Evolutionary conservation across 805 yeast species (phyloP), one percentile per base, ranked within the genome.

Genomic region (Candida endomychidarum): DNA sequence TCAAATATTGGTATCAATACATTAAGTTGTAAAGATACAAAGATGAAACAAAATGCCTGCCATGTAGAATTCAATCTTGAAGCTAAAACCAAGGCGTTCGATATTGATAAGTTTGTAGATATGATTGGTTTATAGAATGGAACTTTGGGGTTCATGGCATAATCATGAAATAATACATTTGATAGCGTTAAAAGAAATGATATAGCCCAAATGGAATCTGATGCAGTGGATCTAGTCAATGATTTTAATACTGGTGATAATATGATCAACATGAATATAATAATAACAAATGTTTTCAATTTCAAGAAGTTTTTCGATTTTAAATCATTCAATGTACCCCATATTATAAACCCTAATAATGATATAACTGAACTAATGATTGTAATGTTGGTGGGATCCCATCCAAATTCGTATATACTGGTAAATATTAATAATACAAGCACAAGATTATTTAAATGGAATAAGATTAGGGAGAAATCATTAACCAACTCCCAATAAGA

Each of bases 181-280:
- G 81, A 65, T 8, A 87, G 50, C 22, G 86, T 80, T 11, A 93
- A 67, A 81, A 96, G 83, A 34, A 83, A 80, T 6, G 95, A 78
- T 4, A 93, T 61, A 0, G 96, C 89, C 97, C 98, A 91, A 44
- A 93, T 88, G 11, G 96, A 87, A 64, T 93, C 98, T 0, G 93
- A 83, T 0, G 96, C 80, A 0, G 96, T 88, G 0, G 96, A 84
- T 52, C 81, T 79, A 0, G 96, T 88, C 30, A 93, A 70, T 0
- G 96, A 88, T 50, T 86, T 84, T 36, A 93, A 72, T 1, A 93
- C 91, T 0, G 99, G 99, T 0, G 97, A 85, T 30, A 91, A 68
- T 1, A 93, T 81, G 29, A 88, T 66, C 28, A 90, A 65, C 3
- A 86, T 76, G 43, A 90, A 75, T 1, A 82, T 72, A 9, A 90